Percentiles rank a stretch among this genome's conserved stretches.
phyloP scores from a whole-genome alignment of 192 early-diverging fungal species.

The Chytriomyces confervae region DNA sequence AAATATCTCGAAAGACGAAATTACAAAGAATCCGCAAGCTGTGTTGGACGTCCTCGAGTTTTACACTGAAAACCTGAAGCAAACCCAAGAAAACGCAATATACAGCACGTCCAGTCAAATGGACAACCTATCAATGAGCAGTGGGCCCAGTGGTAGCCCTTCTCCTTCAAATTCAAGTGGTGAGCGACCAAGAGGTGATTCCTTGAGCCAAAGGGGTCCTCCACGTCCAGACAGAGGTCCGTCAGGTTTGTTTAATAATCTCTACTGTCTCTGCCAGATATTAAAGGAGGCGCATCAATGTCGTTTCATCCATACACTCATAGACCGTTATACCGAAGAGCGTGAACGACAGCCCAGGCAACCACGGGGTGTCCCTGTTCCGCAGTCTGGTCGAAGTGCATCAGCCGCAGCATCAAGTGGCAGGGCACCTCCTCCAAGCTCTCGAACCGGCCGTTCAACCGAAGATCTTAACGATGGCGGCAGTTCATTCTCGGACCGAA shows the following conservation, averaged over 20 bases:
- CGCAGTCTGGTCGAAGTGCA: not conserved
- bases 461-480: not conserved
- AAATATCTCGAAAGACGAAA: constrained; percentile 96
- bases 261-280: too few species aligned
- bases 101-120: constrained; percentile 3
- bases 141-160: not conserved
- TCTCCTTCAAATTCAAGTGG: not conserved
- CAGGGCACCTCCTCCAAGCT: not conserved
- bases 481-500: not conserved
- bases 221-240: too few species aligned
- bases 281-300: too few species aligned
- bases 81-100: constrained; percentile 44
- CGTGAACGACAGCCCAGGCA: not conserved
- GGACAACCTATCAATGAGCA: constrained; percentile 9
- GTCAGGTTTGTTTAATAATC: too few species aligned
- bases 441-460: not conserved
- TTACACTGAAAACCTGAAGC: constrained; percentile 80
- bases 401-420: not conserved
- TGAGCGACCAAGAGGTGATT: constrained; percentile 2
- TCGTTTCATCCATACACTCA: too few species aligned
- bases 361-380: not conserved
- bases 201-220: not conserved
- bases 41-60: constrained; percentile 98
- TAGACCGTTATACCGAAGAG: too few species aligned
- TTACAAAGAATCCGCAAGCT: constrained; percentile 96